phyloP scores from a whole-genome alignment of 2,329 filamentous ascomycete species.

The Fusarium fujikuroi region DNA sequence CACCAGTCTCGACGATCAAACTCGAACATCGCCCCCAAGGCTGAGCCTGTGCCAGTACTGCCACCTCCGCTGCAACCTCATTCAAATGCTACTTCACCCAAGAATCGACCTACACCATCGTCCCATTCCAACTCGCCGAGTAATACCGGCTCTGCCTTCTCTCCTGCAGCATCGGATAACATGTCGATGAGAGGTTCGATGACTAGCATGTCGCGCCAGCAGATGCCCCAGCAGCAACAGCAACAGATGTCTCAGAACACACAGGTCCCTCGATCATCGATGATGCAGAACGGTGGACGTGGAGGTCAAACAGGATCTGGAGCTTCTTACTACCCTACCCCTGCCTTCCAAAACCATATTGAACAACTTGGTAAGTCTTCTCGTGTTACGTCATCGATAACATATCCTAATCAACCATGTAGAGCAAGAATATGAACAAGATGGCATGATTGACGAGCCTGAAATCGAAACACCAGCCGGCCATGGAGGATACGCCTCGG shows the following conservation, averaged over 20 bases:
- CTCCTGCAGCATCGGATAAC: constrained; percentile 59
- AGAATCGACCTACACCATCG: constrained; percentile 82
- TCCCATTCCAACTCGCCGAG: constrained; percentile 75
- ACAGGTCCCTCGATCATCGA: constrained; percentile 46
- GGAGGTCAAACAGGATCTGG: constrained; percentile 54
- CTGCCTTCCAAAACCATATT: constrained; percentile 89
- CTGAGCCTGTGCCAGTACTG: constrained; percentile 64
- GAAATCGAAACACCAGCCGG: constrained; percentile 75
- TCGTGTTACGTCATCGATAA: constrained; percentile 60
- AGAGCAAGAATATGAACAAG: constrained; percentile 98
- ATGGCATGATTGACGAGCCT: constrained; percentile 87
- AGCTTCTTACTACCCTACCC: constrained; percentile 79
- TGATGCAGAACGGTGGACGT: constrained; percentile 51
- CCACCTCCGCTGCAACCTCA: constrained; percentile 59
- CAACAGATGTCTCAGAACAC: constrained; percentile 41
- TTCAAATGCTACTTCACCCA: constrained; percentile 71
- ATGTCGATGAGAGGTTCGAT: constrained; percentile 57
- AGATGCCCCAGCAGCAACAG: constrained; percentile 45
- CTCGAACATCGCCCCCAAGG: constrained; percentile 79
- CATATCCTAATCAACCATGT: constrained; percentile 72
- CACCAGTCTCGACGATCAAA: constrained; percentile 78
- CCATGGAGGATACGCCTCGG: constrained; percentile 71
- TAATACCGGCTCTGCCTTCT: constrained; percentile 58
- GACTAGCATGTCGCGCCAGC: constrained; percentile 47
- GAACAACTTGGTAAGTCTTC: constrained; percentile 87